Base-by-base conservation (phyloP, 768 basidiomycete species). In the Termitomyces sp. region DNA sequence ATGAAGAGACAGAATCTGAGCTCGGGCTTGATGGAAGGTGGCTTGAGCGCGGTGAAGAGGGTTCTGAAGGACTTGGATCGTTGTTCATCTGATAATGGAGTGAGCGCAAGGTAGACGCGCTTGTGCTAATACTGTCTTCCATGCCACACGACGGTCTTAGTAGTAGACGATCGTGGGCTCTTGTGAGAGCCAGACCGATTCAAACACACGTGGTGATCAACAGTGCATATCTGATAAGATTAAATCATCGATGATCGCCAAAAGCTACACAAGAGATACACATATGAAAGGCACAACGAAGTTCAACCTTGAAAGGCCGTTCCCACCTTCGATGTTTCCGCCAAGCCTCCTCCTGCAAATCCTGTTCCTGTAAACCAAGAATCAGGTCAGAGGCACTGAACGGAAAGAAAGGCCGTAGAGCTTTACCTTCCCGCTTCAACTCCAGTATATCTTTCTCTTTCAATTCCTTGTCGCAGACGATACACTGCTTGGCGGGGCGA, bases 271-370 rank as follows among this genome's bases (percentile, higher is more conserved):
- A n/a, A n/a, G n/a, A n/a, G n/a, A n/a, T n/a, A n/a, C n/a, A n/a
- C n/a, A n/a, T n/a, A n/a, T n/a, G n/a, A n/a, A n/a, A n/a, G n/a
- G 25, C 19, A 41, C 19, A 21, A 41, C 19, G n/a, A 46, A 31
- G 5, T 23, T 62, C 65, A 94, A 42, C 91, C 92, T 67, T 95
- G 92, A 76, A 98, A 96, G 0, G 92, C 88, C 12, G 92, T 73
- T 2, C 92, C 93, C 29, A 76, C 77, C 68, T 83, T 88, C 37
- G 83, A 86, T 0, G 90, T 89, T 73, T 96, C 92, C n/a, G 94
- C 92, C 62, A 93, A 71, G 6, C 95, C 95, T n/a, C 95, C 95
- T 53, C 91, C 90, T 8, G 95, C 94, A 66, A 91, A 98, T 0
- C 95, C 95, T 10, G 95, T 98, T 25, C 92, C 91, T 93, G 6